Evolutionary conservation across 2,329 filamentous ascomycete species (phyloP).

Genomic region (Claviceps sp.): DNA sequence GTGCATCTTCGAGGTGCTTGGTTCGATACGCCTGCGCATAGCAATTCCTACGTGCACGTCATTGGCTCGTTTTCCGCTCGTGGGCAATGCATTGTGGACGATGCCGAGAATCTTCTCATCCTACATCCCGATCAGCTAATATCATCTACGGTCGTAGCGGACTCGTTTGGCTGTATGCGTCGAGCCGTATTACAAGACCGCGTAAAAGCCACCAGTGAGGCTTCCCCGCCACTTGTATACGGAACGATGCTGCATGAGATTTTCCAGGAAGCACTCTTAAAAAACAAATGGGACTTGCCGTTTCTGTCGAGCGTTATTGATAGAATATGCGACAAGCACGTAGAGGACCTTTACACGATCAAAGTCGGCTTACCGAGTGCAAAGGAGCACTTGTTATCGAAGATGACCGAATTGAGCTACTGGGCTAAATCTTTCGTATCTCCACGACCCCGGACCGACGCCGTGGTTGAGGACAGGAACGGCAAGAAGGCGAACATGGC

Average conservation of each 20-base stretch:
- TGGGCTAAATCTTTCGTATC: conserved; percentile 80
- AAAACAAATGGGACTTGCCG: conserved; percentile 63
- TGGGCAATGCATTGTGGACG: conserved; percentile 71
- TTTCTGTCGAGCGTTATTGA: conserved; percentile 58
- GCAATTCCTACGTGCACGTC: conserved; percentile 71
- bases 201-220: conserved; percentile 77
- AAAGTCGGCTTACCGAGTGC: conserved; percentile 61
- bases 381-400: conserved; percentile 66
- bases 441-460: conserved; percentile 53
- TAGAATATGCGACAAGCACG: conserved; percentile 56
- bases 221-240: conserved; percentile 72
- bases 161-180: conserved; percentile 84
- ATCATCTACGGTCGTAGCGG: conserved; percentile 89
- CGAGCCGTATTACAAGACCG: conserved; percentile 89
- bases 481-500: conserved; percentile 67
- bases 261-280: conserved; percentile 79
- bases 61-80: conserved; percentile 60
- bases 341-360: conserved; percentile 84
- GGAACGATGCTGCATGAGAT: conserved; percentile 90
- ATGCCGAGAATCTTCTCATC: conserved; percentile 72
- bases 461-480: conserved; percentile 66
- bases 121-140: conserved; percentile 91
- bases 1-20: conserved; percentile 76
- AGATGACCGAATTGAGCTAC: conserved; percentile 64
- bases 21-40: conserved; percentile 65